phyloP scores from a whole-genome alignment of 1,139 yeast genomes.

The Pneumocystis sp. region DNA sequence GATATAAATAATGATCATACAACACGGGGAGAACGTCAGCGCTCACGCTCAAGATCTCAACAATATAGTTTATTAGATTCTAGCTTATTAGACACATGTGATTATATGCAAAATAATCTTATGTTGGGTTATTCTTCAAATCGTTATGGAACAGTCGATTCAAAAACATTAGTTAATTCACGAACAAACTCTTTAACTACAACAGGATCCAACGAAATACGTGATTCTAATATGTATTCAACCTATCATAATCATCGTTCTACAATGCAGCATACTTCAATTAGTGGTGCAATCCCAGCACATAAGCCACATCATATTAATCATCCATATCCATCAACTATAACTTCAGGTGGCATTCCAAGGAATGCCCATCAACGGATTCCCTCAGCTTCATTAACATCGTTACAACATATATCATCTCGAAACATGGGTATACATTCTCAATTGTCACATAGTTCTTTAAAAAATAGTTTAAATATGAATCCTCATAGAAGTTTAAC shows the following conservation, averaged over 20 bases:
- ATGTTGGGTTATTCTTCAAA: slow-evolving; percentile 1
- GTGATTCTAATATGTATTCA: background rate
- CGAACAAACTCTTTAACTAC: background rate
- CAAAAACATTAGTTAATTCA: background rate
- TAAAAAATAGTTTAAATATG: background rate
- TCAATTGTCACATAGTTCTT: background rate
- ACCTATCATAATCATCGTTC: background rate
- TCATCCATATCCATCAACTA: background rate
- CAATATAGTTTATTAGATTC: background rate
- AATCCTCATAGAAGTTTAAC: background rate
- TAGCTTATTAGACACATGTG: background rate
- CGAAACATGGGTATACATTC: background rate
- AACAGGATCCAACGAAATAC: background rate
- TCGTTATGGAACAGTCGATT: background rate
- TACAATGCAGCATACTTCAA: background rate
- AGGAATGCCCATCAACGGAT: background rate
- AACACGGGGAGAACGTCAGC: background rate
- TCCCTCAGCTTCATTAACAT: background rate
- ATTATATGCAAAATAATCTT: background rate
- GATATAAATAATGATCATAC: background rate
- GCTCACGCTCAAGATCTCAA: background rate
- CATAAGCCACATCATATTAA: background rate
- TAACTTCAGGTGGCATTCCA: background rate
- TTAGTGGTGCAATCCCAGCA: background rate
- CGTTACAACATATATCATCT: background rate